phyloP scores from a whole-genome alignment of 1,139 yeast species.

The Zygosaccharomyces pseudobailii region DNA sequence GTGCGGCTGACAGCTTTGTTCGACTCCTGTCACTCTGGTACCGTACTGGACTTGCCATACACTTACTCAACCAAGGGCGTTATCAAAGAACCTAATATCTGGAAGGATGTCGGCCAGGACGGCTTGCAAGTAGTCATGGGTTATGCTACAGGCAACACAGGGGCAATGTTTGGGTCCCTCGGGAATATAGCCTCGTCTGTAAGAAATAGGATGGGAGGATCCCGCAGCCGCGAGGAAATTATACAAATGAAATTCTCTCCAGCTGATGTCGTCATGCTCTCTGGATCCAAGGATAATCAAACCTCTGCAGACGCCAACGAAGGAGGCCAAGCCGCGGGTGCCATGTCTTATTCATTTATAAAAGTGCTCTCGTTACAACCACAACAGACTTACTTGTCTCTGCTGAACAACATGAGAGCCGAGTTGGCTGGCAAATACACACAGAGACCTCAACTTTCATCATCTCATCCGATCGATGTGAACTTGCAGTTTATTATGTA shows the following conservation, averaged over 20 bases:
- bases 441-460: conserved; percentile 84
- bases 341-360: conserved; percentile 89
- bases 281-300: conserved; percentile 90
- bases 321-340: conserved; percentile 80
- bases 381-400: conserved; percentile 68
- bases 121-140: conserved; percentile 66
- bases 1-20: conserved; percentile 82
- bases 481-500: conserved; percentile 53
- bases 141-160: conserved; percentile 66
- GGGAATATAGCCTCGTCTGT: conserved; percentile 49
- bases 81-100: conserved; percentile 80
- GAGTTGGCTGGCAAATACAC: conserved; percentile 65
- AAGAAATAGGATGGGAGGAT: conserved; percentile 26
- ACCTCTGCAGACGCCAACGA: conserved; percentile 75
- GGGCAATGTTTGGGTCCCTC: conserved; percentile 49
- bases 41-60: conserved; percentile 84
- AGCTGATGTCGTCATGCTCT: conserved; percentile 80
- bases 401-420: conserved; percentile 75
- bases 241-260: conserved; percentile 67
- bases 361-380: conserved; percentile 63
- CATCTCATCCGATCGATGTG: conserved; percentile 81
- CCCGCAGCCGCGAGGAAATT: conserved; percentile 41
- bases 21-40: conserved; percentile 93
- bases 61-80: conserved; percentile 88
- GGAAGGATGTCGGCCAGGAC: conserved; percentile 79